Percentiles rank a stretch among this genome's conserved stretches.
Evolutionary conservation across 768 basidiomycete genomes (phyloP).

Genomic region (Mycena epipterygia): DNA sequence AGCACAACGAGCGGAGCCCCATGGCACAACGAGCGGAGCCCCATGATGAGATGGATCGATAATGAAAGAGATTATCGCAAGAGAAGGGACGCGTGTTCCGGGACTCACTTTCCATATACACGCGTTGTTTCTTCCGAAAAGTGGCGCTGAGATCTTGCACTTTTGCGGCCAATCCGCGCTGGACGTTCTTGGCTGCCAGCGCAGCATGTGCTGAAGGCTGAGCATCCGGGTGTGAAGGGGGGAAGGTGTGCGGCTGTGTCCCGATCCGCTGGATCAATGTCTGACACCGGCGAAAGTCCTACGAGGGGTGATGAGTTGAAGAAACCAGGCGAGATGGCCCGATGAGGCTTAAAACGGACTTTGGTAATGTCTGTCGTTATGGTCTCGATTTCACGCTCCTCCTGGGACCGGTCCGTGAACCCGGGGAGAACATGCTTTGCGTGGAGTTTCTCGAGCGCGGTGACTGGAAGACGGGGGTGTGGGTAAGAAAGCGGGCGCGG

Average conservation of each 20-base stretch:
- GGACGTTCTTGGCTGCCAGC: slow-evolving; percentile 91
- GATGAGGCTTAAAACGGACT: slow-evolving; percentile 67
- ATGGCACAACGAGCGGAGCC: slow-evolving; percentile 35
- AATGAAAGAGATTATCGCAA: slow-evolving; percentile 30
- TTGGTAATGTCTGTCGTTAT: slow-evolving; percentile 91
- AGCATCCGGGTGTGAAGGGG: slow-evolving; percentile 61
- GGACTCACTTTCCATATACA: slow-evolving; percentile 96
- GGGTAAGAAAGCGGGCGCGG: slow-evolving; percentile 35
- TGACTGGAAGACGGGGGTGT: slow-evolving; percentile 69
- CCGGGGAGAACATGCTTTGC: slow-evolving; percentile 97
- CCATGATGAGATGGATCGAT: slow-evolving; percentile 40
- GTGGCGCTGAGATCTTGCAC: slow-evolving; percentile 92
- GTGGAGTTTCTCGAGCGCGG: slow-evolving; percentile 93
- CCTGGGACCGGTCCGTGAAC: slow-evolving; percentile 93
- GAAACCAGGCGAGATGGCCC: slow-evolving; percentile 52
- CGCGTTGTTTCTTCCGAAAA: slow-evolving; percentile 97
- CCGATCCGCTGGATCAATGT: slow-evolving; percentile 83
- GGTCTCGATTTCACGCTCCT: slow-evolving; percentile 94
- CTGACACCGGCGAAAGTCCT: slow-evolving; percentile 79
- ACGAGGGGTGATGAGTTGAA: slow-evolving; percentile 30
- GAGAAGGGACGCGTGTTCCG: slow-evolving; percentile 23
- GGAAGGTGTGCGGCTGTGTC: slow-evolving; percentile 72
- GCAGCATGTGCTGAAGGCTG: slow-evolving; percentile 61
- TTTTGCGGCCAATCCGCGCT: slow-evolving; percentile 95
- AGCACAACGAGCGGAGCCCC: slow-evolving; percentile 31